Percentiles rank a stretch among this genome's conserved stretches.
Conservation (phyloP, 2,329 filamentous ascomycete genomes). For the Exutisphaerella laricina region DNA sequence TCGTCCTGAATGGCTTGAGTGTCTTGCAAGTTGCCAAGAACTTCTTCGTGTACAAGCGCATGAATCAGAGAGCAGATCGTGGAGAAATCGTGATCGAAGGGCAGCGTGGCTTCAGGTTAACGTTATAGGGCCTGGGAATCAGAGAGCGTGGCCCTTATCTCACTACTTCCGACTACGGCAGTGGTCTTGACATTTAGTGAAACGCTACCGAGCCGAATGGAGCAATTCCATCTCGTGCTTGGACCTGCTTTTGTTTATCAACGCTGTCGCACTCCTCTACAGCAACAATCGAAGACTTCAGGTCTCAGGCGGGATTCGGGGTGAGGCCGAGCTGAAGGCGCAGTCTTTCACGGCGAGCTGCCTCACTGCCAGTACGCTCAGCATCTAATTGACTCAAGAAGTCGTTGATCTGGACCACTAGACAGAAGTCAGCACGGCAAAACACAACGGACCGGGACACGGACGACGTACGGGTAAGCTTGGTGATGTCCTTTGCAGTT, state of each 20-base stretch:
- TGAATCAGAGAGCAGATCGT: conserved; percentile 37
- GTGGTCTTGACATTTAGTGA: background rate
- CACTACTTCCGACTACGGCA: too few relatives aligned
- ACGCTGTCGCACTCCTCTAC: background rate
- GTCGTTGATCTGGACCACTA: conserved; percentile 28
- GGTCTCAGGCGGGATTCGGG: conserved; percentile 30
- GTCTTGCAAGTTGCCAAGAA: conserved; percentile 20
- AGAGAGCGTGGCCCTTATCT: background rate
- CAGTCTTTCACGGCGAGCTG: conserved; percentile 27
- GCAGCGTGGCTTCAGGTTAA: conserved; percentile 27
- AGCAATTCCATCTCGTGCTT: background rate
- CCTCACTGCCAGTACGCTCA: conserved; percentile 29
- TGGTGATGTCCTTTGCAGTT: conserved; percentile 28
- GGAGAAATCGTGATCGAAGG: conserved; percentile 39
- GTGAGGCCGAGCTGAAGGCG: conserved; percentile 31
- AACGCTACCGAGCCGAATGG: too few relatives aligned
- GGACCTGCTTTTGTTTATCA: background rate
- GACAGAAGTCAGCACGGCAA: background rate
- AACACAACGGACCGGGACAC: background rate
- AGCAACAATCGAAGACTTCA: background rate
- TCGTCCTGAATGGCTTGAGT: conserved; percentile 19
- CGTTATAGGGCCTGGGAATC: too few relatives aligned
- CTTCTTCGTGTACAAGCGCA: conserved; percentile 19
- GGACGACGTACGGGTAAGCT: conserved; percentile 25
- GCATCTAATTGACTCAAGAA: conserved; percentile 30